These are phyloP conservation scores for Microdochium bolleyi DNA, from an alignment of 2,329 filamentous ascomycete species.

Conservation along the genomic window DNA sequence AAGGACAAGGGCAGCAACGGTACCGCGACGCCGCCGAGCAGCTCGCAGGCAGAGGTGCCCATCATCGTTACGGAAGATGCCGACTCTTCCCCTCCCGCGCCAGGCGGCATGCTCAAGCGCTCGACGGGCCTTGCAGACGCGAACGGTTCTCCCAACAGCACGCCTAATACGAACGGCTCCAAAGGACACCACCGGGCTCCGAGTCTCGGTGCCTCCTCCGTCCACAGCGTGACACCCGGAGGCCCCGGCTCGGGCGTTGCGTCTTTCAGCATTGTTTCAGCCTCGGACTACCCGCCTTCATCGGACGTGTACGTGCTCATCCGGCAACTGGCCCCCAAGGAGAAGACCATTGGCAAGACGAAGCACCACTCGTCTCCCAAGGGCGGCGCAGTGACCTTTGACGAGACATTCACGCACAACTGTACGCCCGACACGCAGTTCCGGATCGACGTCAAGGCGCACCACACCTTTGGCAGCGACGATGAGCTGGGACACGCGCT, in stretches of 20 bases:
- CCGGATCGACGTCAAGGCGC: slow-evolving; percentile 77
- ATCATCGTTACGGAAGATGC: slow-evolving; percentile 34
- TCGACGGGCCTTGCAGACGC: slow-evolving; percentile 28
- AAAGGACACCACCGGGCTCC: slow-evolving; percentile 41
- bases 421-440: slow-evolving; percentile 82
- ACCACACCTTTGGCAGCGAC: slow-evolving; percentile 77
- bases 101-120: slow-evolving; percentile 27
- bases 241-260: slow-evolving; percentile 65
- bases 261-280: slow-evolving; percentile 70
- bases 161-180: slow-evolving; percentile 18
- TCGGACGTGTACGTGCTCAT: slow-evolving; percentile 74
- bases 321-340: slow-evolving; percentile 58
- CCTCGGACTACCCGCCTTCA: slow-evolving; percentile 66
- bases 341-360: slow-evolving; percentile 82
- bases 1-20: slow-evolving; percentile 53
- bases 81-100: slow-evolving; percentile 21
- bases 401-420: slow-evolving; percentile 70
- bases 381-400: slow-evolving; percentile 56
- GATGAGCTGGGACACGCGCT: slow-evolving; percentile 74
- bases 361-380: slow-evolving; percentile 73
- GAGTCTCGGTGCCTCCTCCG: slow-evolving; percentile 58
- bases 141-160: slow-evolving; percentile 13
- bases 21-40: slow-evolving; percentile 27
- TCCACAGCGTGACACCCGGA: slow-evolving; percentile 53
- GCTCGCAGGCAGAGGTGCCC: slow-evolving; percentile 26